These are phyloP conservation scores for Russula virescens DNA, from an alignment of 768 basidiomycete species.

Conservation along the genomic window DNA sequence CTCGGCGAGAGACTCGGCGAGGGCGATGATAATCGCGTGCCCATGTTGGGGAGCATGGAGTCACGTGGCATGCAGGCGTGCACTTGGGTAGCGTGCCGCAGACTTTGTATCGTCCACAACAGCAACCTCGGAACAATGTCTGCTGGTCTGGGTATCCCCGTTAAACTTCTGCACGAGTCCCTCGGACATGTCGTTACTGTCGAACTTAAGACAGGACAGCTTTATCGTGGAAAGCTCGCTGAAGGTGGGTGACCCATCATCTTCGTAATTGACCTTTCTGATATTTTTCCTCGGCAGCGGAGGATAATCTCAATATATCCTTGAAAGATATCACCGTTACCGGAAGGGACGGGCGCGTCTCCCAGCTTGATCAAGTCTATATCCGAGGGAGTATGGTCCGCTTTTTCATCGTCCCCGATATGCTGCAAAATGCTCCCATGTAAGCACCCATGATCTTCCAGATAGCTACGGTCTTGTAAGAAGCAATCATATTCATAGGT, in stretches of 20 bases:
- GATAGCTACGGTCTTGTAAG: neutral
- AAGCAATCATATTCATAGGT: slow-evolving; percentile 50
- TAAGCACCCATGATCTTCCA: slow-evolving; percentile 38
- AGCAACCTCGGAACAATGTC: slow-evolving; percentile 35
- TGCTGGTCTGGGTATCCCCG: slow-evolving; percentile 80
- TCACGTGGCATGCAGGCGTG: too few relatives aligned
- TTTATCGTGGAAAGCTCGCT: slow-evolving; percentile 94
- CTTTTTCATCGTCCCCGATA: slow-evolving; percentile 99
- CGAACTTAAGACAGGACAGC: slow-evolving; percentile 96
- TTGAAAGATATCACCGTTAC: slow-evolving; percentile 96
- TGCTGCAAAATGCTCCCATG: slow-evolving; percentile 99
- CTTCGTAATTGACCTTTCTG: slow-evolving; percentile 8
- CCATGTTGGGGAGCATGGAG: too few relatives aligned
- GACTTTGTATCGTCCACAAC: too few relatives aligned
- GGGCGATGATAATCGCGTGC: too few relatives aligned
- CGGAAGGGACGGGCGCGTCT: slow-evolving; percentile 95
- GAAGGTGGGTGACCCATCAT: slow-evolving; percentile 66
- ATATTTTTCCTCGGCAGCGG: slow-evolving; percentile 56
- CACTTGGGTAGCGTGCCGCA: too few relatives aligned
- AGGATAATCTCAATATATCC: slow-evolving; percentile 97
- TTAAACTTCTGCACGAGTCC: slow-evolving; percentile 94
- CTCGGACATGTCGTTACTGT: slow-evolving; percentile 95
- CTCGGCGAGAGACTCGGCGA: too few relatives aligned
- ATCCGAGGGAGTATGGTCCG: slow-evolving; percentile 97
- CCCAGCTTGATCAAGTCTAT: slow-evolving; percentile 98